Conservation (phyloP, 352 stramenopile genomes). For the Globisporangium nagaii region DNA sequence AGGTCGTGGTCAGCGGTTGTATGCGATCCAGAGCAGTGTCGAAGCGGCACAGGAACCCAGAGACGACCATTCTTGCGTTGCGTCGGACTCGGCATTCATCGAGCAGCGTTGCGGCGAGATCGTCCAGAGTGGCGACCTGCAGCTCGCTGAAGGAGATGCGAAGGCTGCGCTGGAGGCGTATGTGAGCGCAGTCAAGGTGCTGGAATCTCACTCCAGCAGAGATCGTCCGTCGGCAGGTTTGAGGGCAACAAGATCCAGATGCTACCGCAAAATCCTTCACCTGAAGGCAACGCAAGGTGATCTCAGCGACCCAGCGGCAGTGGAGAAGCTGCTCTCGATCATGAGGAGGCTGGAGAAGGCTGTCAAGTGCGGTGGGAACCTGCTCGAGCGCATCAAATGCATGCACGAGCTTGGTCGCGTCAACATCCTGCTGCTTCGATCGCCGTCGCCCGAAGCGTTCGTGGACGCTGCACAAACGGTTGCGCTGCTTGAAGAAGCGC, state of each 20-base stretch:
- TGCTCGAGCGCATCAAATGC: slow-evolving; percentile 44
- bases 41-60: background rate
- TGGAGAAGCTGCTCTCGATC: slow-evolving; percentile 28
- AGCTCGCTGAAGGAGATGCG: slow-evolving; percentile 15
- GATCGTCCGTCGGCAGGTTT: background rate
- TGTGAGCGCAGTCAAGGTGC: slow-evolving; percentile 1
- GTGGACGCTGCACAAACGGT: slow-evolving; percentile 23
- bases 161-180: slow-evolving; percentile 15
- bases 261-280: slow-evolving; percentile 42
- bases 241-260: slow-evolving; percentile 21
- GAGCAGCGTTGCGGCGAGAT: slow-evolving; percentile 44
- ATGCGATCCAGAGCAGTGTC: background rate
- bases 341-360: slow-evolving; percentile 43
- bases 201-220: slow-evolving; percentile 1
- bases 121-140: slow-evolving; percentile 33
- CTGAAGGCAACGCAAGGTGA: slow-evolving; percentile 22
- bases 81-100: slow-evolving; percentile 24
- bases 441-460: slow-evolving; percentile 28
- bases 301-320: slow-evolving; percentile 14
- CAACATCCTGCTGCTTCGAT: slow-evolving; percentile 38
- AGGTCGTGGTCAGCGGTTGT: background rate
- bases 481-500: slow-evolving; percentile 38
- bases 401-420: slow-evolving; percentile 37
- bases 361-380: slow-evolving; percentile 28
- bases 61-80: slow-evolving; percentile 3